phyloP scores from a whole-genome alignment of 2,329 filamentous ascomycete species.

The Fusarium nodosum region DNA sequence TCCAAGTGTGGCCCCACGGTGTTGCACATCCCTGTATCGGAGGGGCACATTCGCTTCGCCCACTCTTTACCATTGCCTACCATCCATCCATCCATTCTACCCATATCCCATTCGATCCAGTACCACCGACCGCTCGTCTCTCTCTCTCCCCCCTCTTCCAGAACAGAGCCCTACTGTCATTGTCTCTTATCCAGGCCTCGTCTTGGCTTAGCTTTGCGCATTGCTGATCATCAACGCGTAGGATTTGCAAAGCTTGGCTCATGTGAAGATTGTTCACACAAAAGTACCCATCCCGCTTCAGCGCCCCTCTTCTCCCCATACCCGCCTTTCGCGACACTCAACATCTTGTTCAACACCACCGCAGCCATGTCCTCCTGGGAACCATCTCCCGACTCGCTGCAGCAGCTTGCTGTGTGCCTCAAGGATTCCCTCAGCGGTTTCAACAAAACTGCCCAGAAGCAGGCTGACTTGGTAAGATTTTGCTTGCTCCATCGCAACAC shows the following conservation, averaged over 20 bases:
- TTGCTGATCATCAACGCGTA: slow-evolving; percentile 42
- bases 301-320: slow-evolving; percentile 34
- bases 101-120: slow-evolving; percentile 29
- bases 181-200: slow-evolving; percentile 24
- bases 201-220: slow-evolving; percentile 37
- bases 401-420: slow-evolving; percentile 89
- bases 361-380: slow-evolving; percentile 89
- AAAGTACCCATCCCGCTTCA: slow-evolving; percentile 33
- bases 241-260: slow-evolving; percentile 47
- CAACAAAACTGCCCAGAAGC: slow-evolving; percentile 83
- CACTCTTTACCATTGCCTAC: slow-evolving; percentile 27
- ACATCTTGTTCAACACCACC: slow-evolving; percentile 29
- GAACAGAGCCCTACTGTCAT: slow-evolving; percentile 29
- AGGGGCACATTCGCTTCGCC: slow-evolving; percentile 51
- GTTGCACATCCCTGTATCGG: slow-evolving; percentile 47
- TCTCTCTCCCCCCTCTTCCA: slow-evolving; percentile 24
- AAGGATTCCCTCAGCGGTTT: slow-evolving; percentile 92
- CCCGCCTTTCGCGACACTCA: slow-evolving; percentile 37
- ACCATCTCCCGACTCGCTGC: slow-evolving; percentile 86
- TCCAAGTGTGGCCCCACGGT: slow-evolving; percentile 47
- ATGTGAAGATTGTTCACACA: slow-evolving; percentile 46
- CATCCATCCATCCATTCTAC: slow-evolving; percentile 19
- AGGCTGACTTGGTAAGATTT: slow-evolving; percentile 83
- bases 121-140: slow-evolving; percentile 45
- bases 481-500: slow-evolving; percentile 22